Percentiles rank a stretch among this genome's conserved stretches.
phyloP scores from a whole-genome alignment of 2,329 filamentous ascomycete genomes.

The Talaromyces sp. region DNA sequence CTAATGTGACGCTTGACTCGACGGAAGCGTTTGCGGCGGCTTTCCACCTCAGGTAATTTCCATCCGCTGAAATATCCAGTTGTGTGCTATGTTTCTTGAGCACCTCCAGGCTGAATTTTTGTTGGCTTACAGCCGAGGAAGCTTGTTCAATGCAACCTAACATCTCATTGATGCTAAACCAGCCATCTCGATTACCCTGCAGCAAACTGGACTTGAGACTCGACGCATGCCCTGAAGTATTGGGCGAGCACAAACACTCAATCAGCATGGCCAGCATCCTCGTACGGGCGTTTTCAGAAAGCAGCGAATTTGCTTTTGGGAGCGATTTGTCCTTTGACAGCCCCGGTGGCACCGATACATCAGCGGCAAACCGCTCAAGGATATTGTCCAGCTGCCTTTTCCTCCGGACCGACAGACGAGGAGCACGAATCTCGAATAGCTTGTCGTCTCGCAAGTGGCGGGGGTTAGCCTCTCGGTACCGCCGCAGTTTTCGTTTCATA shows the following conservation, averaged over 20 bases:
- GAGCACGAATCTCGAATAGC: slow-evolving; percentile 76
- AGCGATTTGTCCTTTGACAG: not conserved
- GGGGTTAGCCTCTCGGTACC: slow-evolving; percentile 64
- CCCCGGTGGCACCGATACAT: slow-evolving; percentile 13
- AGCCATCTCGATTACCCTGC: not conserved
- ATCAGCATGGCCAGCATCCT: slow-evolving; percentile 5
- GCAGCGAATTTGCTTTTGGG: not conserved
- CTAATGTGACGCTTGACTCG: slow-evolving; percentile 13
- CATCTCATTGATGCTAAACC: slow-evolving; percentile 50
- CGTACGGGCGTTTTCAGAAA: not conserved
- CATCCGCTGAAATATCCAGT: slow-evolving; percentile 72
- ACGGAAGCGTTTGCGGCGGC: slow-evolving; percentile 54
- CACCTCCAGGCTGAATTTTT: slow-evolving; percentile 67
- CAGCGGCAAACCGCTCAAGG: slow-evolving; percentile 56
- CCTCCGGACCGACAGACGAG: slow-evolving; percentile 66
- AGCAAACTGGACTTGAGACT: not conserved
- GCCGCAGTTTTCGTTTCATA: slow-evolving; percentile 66
- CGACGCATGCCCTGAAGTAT: not conserved
- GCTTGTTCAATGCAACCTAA: slow-evolving; percentile 80
- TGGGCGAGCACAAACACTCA: slow-evolving; percentile 1
- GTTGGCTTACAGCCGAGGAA: slow-evolving; percentile 63
- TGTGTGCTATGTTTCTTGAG: slow-evolving; percentile 65
- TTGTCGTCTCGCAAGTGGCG: slow-evolving; percentile 65
- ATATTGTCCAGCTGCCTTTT: slow-evolving; percentile 71
- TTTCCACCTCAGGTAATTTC: slow-evolving; percentile 74